Conservation (phyloP, 208 protist genomes). For the Blechomonas ayalai region DNA sequence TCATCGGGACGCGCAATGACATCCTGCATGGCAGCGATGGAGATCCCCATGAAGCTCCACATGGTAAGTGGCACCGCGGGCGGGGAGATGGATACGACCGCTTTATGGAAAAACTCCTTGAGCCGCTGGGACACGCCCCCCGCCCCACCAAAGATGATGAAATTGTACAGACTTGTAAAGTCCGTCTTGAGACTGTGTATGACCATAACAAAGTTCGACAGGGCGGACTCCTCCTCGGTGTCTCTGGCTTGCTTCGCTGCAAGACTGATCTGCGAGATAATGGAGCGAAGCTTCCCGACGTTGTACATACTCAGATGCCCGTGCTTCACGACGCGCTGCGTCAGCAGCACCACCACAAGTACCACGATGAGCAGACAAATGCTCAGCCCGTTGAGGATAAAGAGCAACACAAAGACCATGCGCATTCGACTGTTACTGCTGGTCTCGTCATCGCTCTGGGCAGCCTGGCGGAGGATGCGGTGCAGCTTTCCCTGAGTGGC, state of each 20-base stretch:
- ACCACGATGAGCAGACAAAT: neutral
- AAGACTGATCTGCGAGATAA: constrained; percentile 3
- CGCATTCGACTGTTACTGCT: neutral
- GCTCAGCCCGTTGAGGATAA: neutral
- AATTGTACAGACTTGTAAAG: constrained; percentile 7
- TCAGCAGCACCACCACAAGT: constrained; percentile 2
- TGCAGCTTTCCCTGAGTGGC: constrained; percentile 8
- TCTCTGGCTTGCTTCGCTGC: neutral
- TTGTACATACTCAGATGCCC: constrained; percentile 1
- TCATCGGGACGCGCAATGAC: neutral
- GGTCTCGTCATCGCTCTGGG: neutral
- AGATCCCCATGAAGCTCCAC: constrained; percentile 4
- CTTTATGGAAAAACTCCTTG: neutral
- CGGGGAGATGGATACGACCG: neutral
- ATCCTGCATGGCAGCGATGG: constrained; percentile 1
- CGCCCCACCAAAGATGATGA: constrained; percentile 3
- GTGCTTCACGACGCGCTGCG: neutral
- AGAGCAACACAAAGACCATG: neutral
- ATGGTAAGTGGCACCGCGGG: neutral
- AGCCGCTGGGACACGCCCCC: neutral
- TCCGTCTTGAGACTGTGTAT: constrained; percentile 1
- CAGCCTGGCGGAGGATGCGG: constrained; percentile 1
- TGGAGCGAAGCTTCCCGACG: constrained; percentile 1
- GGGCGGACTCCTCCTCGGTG: neutral
- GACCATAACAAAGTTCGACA: neutral